These are phyloP conservation scores for Eruca vesicaria DNA, from an alignment of 441 rosid genomes.

Conservation along the genomic window DNA sequence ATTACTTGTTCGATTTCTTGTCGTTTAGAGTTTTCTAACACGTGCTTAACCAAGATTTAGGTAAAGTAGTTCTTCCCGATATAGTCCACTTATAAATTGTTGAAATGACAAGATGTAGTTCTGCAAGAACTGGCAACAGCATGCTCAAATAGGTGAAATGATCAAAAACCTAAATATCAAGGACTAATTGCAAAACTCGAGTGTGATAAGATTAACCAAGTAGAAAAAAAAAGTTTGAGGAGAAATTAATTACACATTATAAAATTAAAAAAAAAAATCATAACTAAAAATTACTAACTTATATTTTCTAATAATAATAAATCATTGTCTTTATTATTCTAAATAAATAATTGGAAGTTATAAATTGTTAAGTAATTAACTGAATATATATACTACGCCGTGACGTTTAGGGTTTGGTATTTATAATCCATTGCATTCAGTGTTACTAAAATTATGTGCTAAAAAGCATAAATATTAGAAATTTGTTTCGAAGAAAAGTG, in stretches of 20 bases:
- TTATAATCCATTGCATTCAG: neutral
- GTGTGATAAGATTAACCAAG: neutral
- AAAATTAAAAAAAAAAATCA: neutral
- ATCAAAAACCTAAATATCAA: neutral
- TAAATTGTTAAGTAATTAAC: neutral
- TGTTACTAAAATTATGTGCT: neutral
- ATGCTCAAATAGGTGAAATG: neutral
- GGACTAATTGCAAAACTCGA: neutral
- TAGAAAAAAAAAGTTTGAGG: neutral
- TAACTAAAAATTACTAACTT: neutral
- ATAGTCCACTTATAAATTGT: neutral
- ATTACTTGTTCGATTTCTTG: neutral
- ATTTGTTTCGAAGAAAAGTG: neutral
- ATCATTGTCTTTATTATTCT: neutral
- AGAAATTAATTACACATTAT: neutral
- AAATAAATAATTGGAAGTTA: neutral
- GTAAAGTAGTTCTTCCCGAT: neutral
- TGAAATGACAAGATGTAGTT: neutral
- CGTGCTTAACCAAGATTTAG: neutral
- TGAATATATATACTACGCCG: neutral
- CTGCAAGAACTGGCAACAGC: neutral
- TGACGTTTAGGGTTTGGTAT: no score
- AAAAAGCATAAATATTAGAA: neutral
- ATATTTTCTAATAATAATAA: neutral
- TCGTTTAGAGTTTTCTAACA: no score